Base-by-base conservation (phyloP, 805 yeast species). In the Saccharomycopsis oosterbeekiorum region DNA sequence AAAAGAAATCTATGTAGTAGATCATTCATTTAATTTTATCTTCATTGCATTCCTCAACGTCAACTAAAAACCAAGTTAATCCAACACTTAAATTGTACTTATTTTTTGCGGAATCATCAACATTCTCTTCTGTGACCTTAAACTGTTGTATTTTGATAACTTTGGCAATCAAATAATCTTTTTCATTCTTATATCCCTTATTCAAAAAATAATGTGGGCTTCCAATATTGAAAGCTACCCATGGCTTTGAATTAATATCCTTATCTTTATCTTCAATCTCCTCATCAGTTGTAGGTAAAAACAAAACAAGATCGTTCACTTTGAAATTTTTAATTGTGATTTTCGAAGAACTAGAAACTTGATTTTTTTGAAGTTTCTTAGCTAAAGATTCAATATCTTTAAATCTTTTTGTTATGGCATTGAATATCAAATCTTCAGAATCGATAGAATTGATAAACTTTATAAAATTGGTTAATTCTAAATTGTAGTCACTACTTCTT, bases 171-270 rank as follows among this genome's bases (percentile, higher is more conserved):
- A 92, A 78, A 93, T 97, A 93, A 66, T 92, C 97, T 59, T 85
- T 81, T 17, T 55, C 47, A 12, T 37, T 11, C 9, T 55, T 26
- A 6, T 70, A 66, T 24, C 77, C 67, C 1, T 68, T 68, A 15
- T 76, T 70, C 65, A 93, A 74, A 68, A 91, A 86, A 70, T 84
- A 91, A 70, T 92, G 91, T 0, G 96, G 94, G 0, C 89, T 86
- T 1, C 93, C 96, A 60, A 88, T 79, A 66, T 94, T 92, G 75
- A 93, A 93, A 1, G 96, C 96, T 0, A 97, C 97, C 98, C 98
- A 93, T 0, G 93, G 90, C 60, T 77, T 82, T 12, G 62, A 60
- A 41, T 55, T 73, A 58, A 64, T 12, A 17, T 58, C 51, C 15
- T 61, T 56, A 29, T 58, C 51, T 11, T 61, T 56, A 29, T 53